Conservation (phyloP, 345 rosid genomes). For the Isatis tinctoria region DNA sequence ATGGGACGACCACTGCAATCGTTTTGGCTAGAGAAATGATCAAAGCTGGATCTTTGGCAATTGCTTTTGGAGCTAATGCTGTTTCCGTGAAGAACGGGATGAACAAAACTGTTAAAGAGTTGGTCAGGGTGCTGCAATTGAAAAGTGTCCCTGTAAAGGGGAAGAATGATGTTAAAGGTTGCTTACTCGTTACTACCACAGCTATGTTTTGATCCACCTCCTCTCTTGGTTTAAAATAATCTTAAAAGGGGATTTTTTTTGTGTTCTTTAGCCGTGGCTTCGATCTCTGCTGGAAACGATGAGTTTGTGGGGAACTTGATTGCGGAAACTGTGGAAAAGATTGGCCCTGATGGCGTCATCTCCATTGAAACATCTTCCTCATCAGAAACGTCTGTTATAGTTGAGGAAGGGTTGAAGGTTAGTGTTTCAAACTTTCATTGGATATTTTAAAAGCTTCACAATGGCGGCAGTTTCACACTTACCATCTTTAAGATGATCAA, state of each 20-base stretch:
- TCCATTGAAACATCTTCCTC: conserved; percentile 72
- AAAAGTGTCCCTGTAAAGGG: conserved; percentile 64
- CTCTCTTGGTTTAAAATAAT: background rate
- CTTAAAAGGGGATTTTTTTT: background rate
- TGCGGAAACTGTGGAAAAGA: conserved; percentile 67
- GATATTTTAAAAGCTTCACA: background rate
- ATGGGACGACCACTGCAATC: conserved; percentile 85
- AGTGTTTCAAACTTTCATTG: background rate
- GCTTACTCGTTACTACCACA: background rate
- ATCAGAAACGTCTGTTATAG: conserved; percentile 56
- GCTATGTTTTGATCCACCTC: background rate
- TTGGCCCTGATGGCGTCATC: conserved; percentile 86
- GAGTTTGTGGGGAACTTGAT: conserved; percentile 66
- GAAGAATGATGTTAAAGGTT: conserved; percentile 66
- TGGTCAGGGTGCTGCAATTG: conserved; percentile 46
- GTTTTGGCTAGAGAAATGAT: conserved; percentile 80
- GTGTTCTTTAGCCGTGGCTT: conserved; percentile 69
- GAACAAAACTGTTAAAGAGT: conserved; percentile 53
- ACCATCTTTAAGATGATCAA: background rate
- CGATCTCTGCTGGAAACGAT: conserved; percentile 88
- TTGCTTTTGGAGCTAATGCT: conserved; percentile 82
- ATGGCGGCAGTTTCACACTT: background rate
- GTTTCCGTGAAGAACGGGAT: conserved; percentile 66
- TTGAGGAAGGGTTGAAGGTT: conserved; percentile 95
- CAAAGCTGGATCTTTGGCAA: conserved; percentile 62